These are phyloP conservation scores for Linderina pennispora DNA, from an alignment of 192 early-diverging fungal genomes.

Conservation along the genomic window DNA sequence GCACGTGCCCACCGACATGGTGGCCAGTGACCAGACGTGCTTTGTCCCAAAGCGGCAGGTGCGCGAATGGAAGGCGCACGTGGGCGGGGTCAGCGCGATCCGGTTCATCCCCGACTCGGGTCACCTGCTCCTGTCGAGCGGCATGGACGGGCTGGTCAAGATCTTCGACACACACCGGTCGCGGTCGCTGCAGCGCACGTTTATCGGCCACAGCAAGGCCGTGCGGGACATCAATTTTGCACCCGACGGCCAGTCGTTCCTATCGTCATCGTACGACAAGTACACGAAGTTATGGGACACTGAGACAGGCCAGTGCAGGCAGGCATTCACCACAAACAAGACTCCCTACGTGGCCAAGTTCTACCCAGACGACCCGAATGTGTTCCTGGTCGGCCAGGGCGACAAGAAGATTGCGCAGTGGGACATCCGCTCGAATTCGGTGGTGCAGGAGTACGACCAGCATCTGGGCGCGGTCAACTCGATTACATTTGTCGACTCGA, in stretches of 20 bases:
- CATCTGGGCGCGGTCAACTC: conserved; percentile 95
- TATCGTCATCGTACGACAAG: conserved; percentile 87
- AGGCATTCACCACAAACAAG: conserved; percentile 61
- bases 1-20: conserved; percentile 88
- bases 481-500: conserved; percentile 94
- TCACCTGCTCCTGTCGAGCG: conserved; percentile 81
- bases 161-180: conserved; percentile 95
- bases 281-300: conserved; percentile 98
- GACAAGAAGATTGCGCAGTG: conserved; percentile 90
- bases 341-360: conserved; percentile 88
- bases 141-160: conserved; percentile 96
- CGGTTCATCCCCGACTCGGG: conserved; percentile 86
- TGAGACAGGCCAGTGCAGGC: conserved; percentile 89
- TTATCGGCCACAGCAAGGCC: conserved; percentile 86
- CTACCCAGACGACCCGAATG: conserved; percentile 85
- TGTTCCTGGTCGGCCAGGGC: conserved; percentile 87
- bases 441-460: conserved; percentile 94
- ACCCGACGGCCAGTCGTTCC: conserved; percentile 76
- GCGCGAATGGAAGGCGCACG: conserved; percentile 92
- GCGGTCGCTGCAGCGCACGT: conserved; percentile 77
- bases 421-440: conserved; percentile 74
- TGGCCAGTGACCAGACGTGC: conserved; percentile 68
- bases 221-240: conserved; percentile 90
- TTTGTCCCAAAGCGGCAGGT: conserved; percentile 82
- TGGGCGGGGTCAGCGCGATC: conserved; percentile 85